A percentile compares a stretch with the other conserved stretches of the same genome.
Conservation (phyloP, 2,329 filamentous ascomycete genomes). For the Xylariomycetidae sp. region DNA sequence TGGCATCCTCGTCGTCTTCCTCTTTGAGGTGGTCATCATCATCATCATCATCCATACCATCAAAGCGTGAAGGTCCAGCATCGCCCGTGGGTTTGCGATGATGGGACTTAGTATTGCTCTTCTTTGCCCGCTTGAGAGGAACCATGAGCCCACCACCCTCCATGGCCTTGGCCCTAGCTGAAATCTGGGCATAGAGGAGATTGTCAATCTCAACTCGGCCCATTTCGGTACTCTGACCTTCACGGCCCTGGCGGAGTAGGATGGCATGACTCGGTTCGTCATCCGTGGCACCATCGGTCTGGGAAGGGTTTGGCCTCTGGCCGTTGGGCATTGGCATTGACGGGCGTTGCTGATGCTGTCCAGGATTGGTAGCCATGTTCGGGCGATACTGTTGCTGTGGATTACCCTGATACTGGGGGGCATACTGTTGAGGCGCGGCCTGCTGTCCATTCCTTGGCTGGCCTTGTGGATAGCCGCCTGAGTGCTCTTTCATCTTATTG, state of each 20-base stretch:
- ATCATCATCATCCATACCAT: constrained; percentile 58
- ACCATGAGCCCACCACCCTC: constrained; percentile 75
- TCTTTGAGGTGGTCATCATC: constrained; percentile 49
- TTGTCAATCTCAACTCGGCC: constrained; percentile 62
- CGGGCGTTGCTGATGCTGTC: constrained; percentile 24
- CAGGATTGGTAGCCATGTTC: constrained; percentile 11
- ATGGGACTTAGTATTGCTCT: constrained; percentile 27
- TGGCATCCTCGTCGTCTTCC: constrained; percentile 82
- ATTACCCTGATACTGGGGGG: constrained; percentile 20
- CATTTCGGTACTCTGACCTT: constrained; percentile 51
- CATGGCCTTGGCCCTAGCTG: constrained; percentile 60
- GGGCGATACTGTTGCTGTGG: constrained; percentile 27
- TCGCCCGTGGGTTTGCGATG: constrained; percentile 13
- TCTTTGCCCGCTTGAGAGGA: constrained; percentile 55
- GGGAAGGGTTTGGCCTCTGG: constrained; percentile 41
- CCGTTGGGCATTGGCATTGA: constrained; percentile 35
- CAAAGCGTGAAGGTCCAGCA: constrained; percentile 45
- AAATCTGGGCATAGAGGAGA: constrained; percentile 64
- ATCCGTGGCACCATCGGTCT: constrained; percentile 72
- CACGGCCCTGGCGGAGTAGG: constrained; percentile 51
- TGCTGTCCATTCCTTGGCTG: constrained; percentile 21
- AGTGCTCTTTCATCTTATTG: constrained; percentile 47
- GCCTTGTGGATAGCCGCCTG: constrained; percentile 18
- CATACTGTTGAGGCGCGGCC: constrained; percentile 17
- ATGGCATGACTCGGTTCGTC: constrained; percentile 54